Evolutionary conservation across 495 filamentous ascomycete species (phyloP).

Genomic region (Penicillium manginii): DNA sequence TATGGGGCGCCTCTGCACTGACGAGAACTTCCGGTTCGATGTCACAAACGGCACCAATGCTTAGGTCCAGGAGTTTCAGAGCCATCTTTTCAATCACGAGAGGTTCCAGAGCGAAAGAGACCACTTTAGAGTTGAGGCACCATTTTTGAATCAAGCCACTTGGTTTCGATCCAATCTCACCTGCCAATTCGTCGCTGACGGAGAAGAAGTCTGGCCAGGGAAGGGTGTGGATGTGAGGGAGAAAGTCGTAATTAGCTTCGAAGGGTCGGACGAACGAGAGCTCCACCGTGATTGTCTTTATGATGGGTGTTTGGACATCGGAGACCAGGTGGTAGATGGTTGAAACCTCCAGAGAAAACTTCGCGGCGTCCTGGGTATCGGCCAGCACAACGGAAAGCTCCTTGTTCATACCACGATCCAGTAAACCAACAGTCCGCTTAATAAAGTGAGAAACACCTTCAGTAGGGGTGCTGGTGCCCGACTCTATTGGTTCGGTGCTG

Average conservation of each 20-base stretch:
- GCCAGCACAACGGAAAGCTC: conserved; percentile 38
- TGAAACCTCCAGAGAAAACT: conserved; percentile 72
- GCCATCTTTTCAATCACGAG: conserved; percentile 68
- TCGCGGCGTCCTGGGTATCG: conserved; percentile 53
- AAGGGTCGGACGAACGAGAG: conserved; percentile 80
- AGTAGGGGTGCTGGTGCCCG: conserved; percentile 31
- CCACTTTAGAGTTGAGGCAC: conserved; percentile 72
- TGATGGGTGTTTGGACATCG: conserved; percentile 82
- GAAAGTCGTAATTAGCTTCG: conserved; percentile 84
- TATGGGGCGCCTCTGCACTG: conserved; percentile 34
- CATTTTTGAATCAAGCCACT: conserved; percentile 81
- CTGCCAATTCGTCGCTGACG: conserved; percentile 43
- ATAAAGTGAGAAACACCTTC: conserved; percentile 41
- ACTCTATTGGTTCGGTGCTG: conserved; percentile 15
- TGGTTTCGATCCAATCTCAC: conserved; percentile 27
- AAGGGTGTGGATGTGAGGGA: conserved; percentile 72
- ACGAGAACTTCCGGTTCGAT: conserved; percentile 45
- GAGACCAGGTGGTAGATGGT: conserved; percentile 76
- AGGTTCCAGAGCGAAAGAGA: conserved; percentile 73
- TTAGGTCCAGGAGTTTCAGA: conserved; percentile 56
- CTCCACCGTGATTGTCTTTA: conserved; percentile 66
- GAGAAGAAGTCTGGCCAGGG: conserved; percentile 88
- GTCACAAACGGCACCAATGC: conserved; percentile 55
- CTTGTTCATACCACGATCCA: conserved; percentile 52
- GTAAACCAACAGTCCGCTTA: conserved; percentile 41